Percentiles rank a stretch among this genome's conserved stretches.
These are phyloP conservation scores for Drechslerella coelobrocha DNA, from an alignment of 2,329 filamentous ascomycete species.

Conservation along the genomic window DNA sequence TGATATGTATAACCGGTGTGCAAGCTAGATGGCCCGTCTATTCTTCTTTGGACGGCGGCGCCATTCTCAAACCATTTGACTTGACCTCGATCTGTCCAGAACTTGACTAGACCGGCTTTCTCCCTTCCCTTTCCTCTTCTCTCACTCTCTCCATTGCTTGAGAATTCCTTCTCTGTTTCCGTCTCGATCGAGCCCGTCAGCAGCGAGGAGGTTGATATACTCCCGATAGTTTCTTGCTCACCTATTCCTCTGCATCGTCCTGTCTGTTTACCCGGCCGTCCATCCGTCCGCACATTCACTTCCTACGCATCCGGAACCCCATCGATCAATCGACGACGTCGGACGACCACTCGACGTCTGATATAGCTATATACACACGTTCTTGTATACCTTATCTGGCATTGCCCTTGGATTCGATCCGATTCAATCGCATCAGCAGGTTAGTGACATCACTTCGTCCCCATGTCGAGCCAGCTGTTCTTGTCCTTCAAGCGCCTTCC, in stretches of 20 bases:
- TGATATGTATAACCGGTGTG: background rate
- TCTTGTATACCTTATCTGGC: no score
- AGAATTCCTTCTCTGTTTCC: slow-evolving; percentile 6
- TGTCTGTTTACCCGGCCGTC: background rate
- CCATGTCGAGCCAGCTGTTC: no score
- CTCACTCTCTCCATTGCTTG: slow-evolving; percentile 16
- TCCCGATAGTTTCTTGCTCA: background rate
- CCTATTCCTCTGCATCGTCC: background rate
- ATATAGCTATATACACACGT: no score
- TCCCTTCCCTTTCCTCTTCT: slow-evolving; percentile 29
- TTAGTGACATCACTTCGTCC: no score
- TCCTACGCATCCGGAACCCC: background rate
- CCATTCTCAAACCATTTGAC: slow-evolving; percentile 45
- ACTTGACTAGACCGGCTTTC: slow-evolving; percentile 10
- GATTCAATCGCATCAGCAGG: no score
- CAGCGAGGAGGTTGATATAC: slow-evolving; percentile 1
- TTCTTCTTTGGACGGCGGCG: slow-evolving; percentile 31
- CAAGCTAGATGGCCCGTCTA: slow-evolving; percentile 7
- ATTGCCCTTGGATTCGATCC: no score
- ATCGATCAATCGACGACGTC: background rate
- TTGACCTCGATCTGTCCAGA: slow-evolving; percentile 35
- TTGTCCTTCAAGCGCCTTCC: no score
- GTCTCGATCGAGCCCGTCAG: slow-evolving; percentile 4
- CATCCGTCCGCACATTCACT: background rate
- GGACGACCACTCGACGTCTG: no score